A percentile compares a stretch with the other conserved stretches of the same genome.
Conservation (phyloP, 345 rosid genomes). For the Eutrema heterophyllum region DNA sequence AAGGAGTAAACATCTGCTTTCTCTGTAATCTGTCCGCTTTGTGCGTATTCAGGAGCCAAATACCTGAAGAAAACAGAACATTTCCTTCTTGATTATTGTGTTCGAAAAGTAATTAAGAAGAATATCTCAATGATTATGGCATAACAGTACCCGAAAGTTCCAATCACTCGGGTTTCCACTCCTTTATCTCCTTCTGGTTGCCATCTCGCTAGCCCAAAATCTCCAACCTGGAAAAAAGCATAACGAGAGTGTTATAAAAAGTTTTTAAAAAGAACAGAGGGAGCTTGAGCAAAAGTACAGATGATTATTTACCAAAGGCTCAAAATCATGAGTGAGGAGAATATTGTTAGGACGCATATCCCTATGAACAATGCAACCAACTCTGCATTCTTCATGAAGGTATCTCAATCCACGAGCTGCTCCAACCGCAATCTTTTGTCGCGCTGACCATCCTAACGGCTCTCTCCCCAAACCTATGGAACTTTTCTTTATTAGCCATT, state of each 20-base stretch:
- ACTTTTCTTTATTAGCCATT: conserved; percentile 4
- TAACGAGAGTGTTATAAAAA: neutral
- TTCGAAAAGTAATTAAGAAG: neutral
- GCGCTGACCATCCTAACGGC: conserved; percentile 81
- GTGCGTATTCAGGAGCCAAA: conserved; percentile 95
- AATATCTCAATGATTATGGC: neutral
- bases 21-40: conserved; percentile 95
- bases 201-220: conserved; percentile 98
- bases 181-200: conserved; percentile 97
- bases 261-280: conserved; percentile 2
- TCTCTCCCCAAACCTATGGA: conserved; percentile 48
- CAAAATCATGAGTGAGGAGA: conserved; percentile 95
- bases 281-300: neutral
- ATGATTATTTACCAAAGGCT: conserved; percentile 60
- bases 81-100: neutral
- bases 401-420: conserved; percentile 97
- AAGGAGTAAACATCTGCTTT: conserved; percentile 96
- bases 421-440: conserved; percentile 89
- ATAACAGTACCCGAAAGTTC: conserved; percentile 78
- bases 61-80: conserved; percentile 45
- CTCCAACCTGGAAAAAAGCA: conserved; percentile 59
- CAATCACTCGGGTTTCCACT: conserved; percentile 90
- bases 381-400: conserved; percentile 99
- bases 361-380: conserved; percentile 96
- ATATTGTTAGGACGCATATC: conserved; percentile 97